A percentile compares a stretch with the other conserved stretches of the same genome.
phyloP scores from a whole-genome alignment of 768 basidiomycete species.

The Tubosaeta sp. region DNA sequence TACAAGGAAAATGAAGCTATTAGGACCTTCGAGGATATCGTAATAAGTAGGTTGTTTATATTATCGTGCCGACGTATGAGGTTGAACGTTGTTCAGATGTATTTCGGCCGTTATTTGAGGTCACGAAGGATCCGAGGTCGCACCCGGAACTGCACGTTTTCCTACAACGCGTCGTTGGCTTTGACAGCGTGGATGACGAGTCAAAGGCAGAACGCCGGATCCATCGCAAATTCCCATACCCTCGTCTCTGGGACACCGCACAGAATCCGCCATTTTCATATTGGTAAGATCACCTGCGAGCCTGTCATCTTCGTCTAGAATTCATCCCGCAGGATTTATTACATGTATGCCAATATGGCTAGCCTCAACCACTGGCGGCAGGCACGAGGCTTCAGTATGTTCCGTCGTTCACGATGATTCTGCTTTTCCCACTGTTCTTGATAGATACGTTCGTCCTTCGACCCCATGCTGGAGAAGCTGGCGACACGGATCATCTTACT shows the following conservation, averaged over 20 bases:
- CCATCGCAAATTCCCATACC: slow-evolving; percentile 91
- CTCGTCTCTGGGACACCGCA: slow-evolving; percentile 80
- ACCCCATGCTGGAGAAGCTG: slow-evolving; percentile 96
- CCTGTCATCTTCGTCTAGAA: slow-evolving; percentile 3
- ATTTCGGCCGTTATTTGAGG: slow-evolving; percentile 91
- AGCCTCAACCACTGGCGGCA: slow-evolving; percentile 93
- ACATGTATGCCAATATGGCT: slow-evolving; percentile 96
- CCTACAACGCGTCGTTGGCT: slow-evolving; percentile 91
- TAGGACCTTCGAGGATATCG: slow-evolving; percentile 85
- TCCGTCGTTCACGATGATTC: slow-evolving; percentile 3
- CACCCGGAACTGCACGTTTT: slow-evolving; percentile 96
- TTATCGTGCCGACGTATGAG: not conserved
- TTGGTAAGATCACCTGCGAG: slow-evolving; percentile 52
- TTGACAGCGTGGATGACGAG: slow-evolving; percentile 99
- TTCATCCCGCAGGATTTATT: slow-evolving; percentile 71
- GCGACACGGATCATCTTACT: slow-evolving; percentile 95
- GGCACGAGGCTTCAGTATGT: slow-evolving; percentile 85
- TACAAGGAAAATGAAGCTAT: slow-evolving; percentile 88
- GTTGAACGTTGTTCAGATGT: slow-evolving; percentile 54
- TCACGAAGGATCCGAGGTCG: slow-evolving; percentile 82
- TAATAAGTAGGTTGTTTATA: slow-evolving; percentile 62
- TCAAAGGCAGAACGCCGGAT: slow-evolving; percentile 89
- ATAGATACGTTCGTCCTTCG: slow-evolving; percentile 94
- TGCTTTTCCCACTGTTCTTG: not conserved
- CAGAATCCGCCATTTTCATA: slow-evolving; percentile 95